phyloP scores from a whole-genome alignment of 192 early-diverging fungal species.

The Obelidium mucronatum region DNA sequence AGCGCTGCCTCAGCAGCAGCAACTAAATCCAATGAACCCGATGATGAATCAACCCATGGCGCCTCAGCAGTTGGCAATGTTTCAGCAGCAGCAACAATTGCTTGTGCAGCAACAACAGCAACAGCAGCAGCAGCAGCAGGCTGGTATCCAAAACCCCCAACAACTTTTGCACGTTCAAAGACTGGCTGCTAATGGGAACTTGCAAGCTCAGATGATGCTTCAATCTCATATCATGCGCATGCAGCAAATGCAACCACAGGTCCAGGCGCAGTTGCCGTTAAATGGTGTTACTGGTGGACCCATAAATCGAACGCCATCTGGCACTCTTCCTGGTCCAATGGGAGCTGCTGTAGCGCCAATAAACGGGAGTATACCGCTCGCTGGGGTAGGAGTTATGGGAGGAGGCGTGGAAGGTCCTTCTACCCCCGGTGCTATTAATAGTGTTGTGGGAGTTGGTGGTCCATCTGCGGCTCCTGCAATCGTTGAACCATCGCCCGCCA shows the following conservation, averaged over 20 bases:
- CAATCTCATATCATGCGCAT: background rate
- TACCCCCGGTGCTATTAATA: background rate
- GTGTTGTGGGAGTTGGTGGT: background rate
- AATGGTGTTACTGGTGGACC: background rate
- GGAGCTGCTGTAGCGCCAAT: too few species aligned
- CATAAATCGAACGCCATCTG: background rate
- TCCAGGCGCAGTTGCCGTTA: background rate
- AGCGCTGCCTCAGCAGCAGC: background rate
- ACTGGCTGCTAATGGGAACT: background rate
- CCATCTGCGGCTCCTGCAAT: background rate
- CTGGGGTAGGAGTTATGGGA: background rate
- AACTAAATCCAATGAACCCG: background rate
- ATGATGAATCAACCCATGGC: background rate
- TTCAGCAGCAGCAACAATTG: constrained; percentile 18
- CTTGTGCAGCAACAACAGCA: background rate
- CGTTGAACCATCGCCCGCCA: background rate
- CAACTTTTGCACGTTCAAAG: background rate
- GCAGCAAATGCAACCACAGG: background rate
- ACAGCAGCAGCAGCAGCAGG: background rate
- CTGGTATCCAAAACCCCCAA: background rate
- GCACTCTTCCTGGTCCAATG: background rate
- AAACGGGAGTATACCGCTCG: too few species aligned
- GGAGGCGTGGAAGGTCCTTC: background rate
- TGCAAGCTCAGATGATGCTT: background rate
- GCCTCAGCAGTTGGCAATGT: background rate